Evolutionary conservation across 768 basidiomycete species (phyloP), one percentile per base, ranked within the genome.

Genomic region (Epithele typhae): DNA sequence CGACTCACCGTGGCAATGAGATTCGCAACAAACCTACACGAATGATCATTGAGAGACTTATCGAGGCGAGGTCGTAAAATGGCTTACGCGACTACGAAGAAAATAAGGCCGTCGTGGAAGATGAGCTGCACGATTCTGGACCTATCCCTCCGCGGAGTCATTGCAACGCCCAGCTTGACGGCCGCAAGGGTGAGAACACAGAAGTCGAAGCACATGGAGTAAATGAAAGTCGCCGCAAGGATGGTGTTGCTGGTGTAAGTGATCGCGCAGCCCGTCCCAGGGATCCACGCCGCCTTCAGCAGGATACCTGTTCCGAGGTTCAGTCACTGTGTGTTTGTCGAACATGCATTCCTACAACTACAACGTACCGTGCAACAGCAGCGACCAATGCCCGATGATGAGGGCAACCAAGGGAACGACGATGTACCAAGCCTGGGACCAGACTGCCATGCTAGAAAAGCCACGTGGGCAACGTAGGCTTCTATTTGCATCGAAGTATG

Each of bases 141-240:
- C 6, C 49, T 54, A 72, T 77, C 30, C 64, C 59, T 17, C 35
- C 55, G 32, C 12, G 61, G 25, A 21, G 66, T 51, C 62, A 55
- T 24, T 0, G 57, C 49, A 15, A 59, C 63, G 4, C 61, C 61
- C 19, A 87, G 73, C 58, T 82, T 86, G 63, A 75, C 79, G 11
- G 73, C 76, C 30, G 77, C 84, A 53, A 87, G 63, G 21, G 68
- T 49, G 37, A 87, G 70, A 32, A 86, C 81, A 23, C 74, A 48
- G 18, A 84, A 65, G 59, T 87, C 86, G 58, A 87, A 85, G 57
- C 71, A 69, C 86, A 87, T 88, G 24, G 84, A 79, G 55, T 87
- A 87, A 25, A 86, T 81, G 62, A 86, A 87, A 3, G 81, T 81
- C 3, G 81, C 79, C 4, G 82, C 80, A 25, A 87, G 73, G 42